Percentiles rank a stretch among this genome's conserved stretches.
Conservation (phyloP, 805 yeast species). For the Cephaloascus albidus region DNA sequence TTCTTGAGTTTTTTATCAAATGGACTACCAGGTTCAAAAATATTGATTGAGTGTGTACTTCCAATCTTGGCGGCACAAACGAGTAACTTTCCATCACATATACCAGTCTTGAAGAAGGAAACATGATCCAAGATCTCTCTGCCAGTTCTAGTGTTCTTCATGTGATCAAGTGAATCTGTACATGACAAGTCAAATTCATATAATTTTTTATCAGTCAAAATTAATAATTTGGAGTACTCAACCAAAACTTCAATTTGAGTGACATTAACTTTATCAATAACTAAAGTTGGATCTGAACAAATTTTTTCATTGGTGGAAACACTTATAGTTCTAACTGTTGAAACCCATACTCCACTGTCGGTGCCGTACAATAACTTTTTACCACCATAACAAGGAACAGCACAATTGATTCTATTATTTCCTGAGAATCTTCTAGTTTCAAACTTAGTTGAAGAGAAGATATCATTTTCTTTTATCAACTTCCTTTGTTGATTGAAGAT, state of each 20-base stretch:
- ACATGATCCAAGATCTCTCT: slow-evolving; percentile 83
- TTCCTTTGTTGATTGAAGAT: slow-evolving; percentile 72
- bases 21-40: slow-evolving; percentile 85
- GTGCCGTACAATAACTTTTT: slow-evolving; percentile 86
- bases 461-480: slow-evolving; percentile 62
- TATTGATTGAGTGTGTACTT: slow-evolving; percentile 72
- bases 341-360: slow-evolving; percentile 80
- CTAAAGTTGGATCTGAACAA: slow-evolving; percentile 65
- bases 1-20: slow-evolving; percentile 51
- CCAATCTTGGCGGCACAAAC: slow-evolving; percentile 84
- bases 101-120: slow-evolving; percentile 84
- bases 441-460: slow-evolving; percentile 68
- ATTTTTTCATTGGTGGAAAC: slow-evolving; percentile 37
- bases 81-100: slow-evolving; percentile 79
- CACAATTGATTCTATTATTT: slow-evolving; percentile 75
- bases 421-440: slow-evolving; percentile 71
- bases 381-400: slow-evolving; percentile 92
- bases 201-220: slow-evolving; percentile 73
- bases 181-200: slow-evolving; percentile 62
- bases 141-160: slow-evolving; percentile 50
- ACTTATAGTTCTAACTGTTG: slow-evolving; percentile 54
- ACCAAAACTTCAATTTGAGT: slow-evolving; percentile 88
- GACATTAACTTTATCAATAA: slow-evolving; percentile 66
- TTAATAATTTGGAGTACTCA: slow-evolving; percentile 76
- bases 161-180: slow-evolving; percentile 36